A percentile compares a stretch with the other conserved stretches of the same genome.
phyloP scores from a whole-genome alignment of 1,284 basidiomycete genomes.

The Cystobasidium slooffiae region DNA sequence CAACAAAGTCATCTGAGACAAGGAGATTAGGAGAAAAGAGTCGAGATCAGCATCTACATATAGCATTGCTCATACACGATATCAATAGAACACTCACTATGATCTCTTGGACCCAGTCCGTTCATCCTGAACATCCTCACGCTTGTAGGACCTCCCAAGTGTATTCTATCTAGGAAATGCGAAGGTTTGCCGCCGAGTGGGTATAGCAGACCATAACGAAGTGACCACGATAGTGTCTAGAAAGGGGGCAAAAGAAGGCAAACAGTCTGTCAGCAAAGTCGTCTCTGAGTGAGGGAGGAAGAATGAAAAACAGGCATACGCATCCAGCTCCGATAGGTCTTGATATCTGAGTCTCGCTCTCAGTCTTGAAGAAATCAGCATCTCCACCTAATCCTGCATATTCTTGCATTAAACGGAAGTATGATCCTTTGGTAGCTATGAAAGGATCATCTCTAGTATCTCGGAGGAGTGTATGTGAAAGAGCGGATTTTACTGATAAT shows the following conservation, averaged over 20 bases:
- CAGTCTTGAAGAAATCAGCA: constrained; percentile 67
- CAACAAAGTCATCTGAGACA: constrained; percentile 69
- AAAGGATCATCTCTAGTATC: constrained; percentile 76
- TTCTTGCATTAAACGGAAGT: constrained; percentile 60
- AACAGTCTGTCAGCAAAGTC: too few species aligned
- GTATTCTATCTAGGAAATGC: constrained; percentile 82
- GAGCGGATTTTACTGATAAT: constrained; percentile 76
- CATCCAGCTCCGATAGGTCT: constrained; percentile 62
- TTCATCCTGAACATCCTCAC: constrained; percentile 84
- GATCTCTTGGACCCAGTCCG: constrained; percentile 80
- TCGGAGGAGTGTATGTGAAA: constrained; percentile 75
- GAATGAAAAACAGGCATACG: constrained; percentile 52
- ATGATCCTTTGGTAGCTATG: constrained; percentile 24
- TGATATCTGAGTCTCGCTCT: constrained; percentile 70
- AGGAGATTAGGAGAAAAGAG: not conserved
- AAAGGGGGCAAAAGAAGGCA: not conserved
- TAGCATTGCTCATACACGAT: not conserved
- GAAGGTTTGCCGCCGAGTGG: constrained; percentile 60
- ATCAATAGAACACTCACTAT: constrained; percentile 61
- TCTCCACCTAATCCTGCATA: constrained; percentile 77
- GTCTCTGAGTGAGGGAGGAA: not conserved
- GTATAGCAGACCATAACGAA: constrained; percentile 68
- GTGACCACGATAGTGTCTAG: constrained; percentile 69
- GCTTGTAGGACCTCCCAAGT: constrained; percentile 89
- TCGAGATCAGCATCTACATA: not conserved